Evolutionary conservation across 805 yeast genomes (phyloP), one percentile per base, ranked within the genome.

Genomic region (Allodekkera sacchari): DNA sequence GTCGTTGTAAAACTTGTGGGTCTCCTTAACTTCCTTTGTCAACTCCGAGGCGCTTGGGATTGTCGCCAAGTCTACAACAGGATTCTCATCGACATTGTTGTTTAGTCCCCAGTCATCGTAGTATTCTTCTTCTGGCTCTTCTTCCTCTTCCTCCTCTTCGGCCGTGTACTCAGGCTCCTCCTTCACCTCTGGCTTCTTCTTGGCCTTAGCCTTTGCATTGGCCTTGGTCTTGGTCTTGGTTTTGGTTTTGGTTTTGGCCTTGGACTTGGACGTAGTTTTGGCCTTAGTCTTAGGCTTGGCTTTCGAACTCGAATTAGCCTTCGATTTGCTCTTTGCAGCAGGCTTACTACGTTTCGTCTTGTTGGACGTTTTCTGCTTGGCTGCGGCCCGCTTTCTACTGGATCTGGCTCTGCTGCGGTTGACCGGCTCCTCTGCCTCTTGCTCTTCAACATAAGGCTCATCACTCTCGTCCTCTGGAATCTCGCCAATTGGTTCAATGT

Each of bases 371-470:
- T 20, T 20, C 22, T 8, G 10, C 10, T 20, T 8, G 22, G 7
- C 12, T 27, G 17, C 14, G 6, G 10, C 59, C 4, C 60, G 65
- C 38, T 47, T 46, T 23, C 50, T 51, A 17, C 51, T 57, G 47
- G 42, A 51, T 28, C 41, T 45, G 15, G 53, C 57, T 17, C 25
- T 21, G 5, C 25, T 21, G 4, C 22, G 21, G 20, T 27, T 32
- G 8, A 44, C 50, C n/a, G 50, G 55, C n/a, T 45, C 57, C 26
- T 54, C 57, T 25, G 48, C 51, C 3, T 46, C 55, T 22, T 48
- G 59, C 23, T 56, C 57, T 27, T 45, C 52, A 8, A 32, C 39
- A 6, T 22, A 37, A 16, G 37, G 42, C n/a, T 16, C 30, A 11
- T 8, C 26, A 14, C 27, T 31, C 5, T 38, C 40, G 4, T 31